These are phyloP conservation scores for Westerdykella aurantiaca DNA, from an alignment of 2,329 filamentous ascomycete genomes.

Conservation along the genomic window DNA sequence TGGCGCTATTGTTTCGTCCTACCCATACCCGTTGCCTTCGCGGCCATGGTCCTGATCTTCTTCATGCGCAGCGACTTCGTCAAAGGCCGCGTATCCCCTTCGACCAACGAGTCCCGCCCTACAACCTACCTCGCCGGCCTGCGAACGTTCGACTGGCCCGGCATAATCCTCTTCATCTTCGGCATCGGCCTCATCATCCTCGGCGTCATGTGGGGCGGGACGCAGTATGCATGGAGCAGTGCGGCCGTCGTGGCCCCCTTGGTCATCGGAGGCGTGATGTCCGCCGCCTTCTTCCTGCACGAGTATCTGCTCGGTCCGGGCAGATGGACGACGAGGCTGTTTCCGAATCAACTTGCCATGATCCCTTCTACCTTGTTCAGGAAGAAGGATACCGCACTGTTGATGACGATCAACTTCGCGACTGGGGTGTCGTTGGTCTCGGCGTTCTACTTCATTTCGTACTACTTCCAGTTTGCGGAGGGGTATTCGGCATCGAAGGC, in stretches of 20 bases:
- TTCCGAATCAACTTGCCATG: conserved; percentile 56
- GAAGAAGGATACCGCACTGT: conserved; percentile 53
- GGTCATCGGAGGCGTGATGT: conserved; percentile 45
- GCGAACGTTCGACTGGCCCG: conserved; percentile 43
- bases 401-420: conserved; percentile 58
- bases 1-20: conserved; percentile 66
- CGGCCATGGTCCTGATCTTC: conserved; percentile 51
- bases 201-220: conserved; percentile 51
- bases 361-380: conserved; percentile 56
- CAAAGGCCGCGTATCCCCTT: conserved; percentile 42
- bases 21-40: conserved; percentile 29
- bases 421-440: conserved; percentile 52
- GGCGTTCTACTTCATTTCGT: conserved; percentile 62
- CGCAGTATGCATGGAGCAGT: conserved; percentile 53
- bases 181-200: conserved; percentile 35
- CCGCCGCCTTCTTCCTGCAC: conserved; percentile 49
- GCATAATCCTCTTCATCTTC: conserved; percentile 30
- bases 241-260: conserved; percentile 51
- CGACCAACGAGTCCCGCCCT: conserved; percentile 22
- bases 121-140: conserved; percentile 30
- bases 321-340: conserved; percentile 41
- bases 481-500: conserved; percentile 43
- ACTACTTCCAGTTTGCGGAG: conserved; percentile 62
- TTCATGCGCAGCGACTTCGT: conserved; percentile 56
- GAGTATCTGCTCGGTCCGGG: conserved; percentile 50